A percentile compares a stretch with the other conserved stretches of the same genome.
phyloP scores from a whole-genome alignment of 805 yeast genomes.

The Saccharomyces eubayanus region DNA sequence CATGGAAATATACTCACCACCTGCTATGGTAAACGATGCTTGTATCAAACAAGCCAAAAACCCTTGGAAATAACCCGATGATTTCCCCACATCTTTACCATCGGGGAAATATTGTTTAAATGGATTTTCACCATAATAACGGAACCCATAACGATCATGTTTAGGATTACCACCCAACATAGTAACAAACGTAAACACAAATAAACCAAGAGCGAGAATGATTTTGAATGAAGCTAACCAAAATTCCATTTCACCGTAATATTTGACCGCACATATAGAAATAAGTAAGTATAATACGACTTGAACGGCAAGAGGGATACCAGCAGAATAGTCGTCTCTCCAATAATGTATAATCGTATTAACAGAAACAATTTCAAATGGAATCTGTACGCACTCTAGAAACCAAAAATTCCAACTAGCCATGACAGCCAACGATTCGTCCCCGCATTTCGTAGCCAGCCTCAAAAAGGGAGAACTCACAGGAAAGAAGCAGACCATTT shows the following conservation, averaged over 20 bases:
- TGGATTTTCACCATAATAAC: constrained; percentile 47
- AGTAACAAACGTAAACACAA: constrained; percentile 65
- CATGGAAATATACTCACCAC: constrained; percentile 81
- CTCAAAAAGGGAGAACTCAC: constrained; percentile 69
- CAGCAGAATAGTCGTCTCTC: constrained; percentile 70
- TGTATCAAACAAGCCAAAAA: constrained; percentile 59
- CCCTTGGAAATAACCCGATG: constrained; percentile 59
- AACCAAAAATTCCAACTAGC: constrained; percentile 78
- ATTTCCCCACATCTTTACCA: constrained; percentile 31
- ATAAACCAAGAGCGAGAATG: constrained; percentile 63
- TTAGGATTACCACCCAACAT: constrained; percentile 86
- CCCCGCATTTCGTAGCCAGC: constrained; percentile 66
- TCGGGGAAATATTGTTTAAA: constrained; percentile 47
- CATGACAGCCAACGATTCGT: constrained; percentile 64
- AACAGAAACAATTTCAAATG: constrained; percentile 76
- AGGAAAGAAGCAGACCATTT: constrained; percentile 70
- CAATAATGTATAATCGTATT: constrained; percentile 73
- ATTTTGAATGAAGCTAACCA: constrained; percentile 70
- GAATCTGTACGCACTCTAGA: constrained; percentile 67
- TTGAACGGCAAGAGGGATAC: constrained; percentile 58
- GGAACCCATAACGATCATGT: constrained; percentile 53
- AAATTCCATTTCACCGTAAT: constrained; percentile 78
- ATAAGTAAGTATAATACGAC: constrained; percentile 53
- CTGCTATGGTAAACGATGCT: constrained; percentile 75
- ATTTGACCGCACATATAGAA: constrained; percentile 63